Percentiles rank a stretch among this genome's conserved stretches.
These are phyloP conservation scores for Pachyrhizus erosus DNA, from an alignment of 306 rosid genomes.

Conservation along the genomic window DNA sequence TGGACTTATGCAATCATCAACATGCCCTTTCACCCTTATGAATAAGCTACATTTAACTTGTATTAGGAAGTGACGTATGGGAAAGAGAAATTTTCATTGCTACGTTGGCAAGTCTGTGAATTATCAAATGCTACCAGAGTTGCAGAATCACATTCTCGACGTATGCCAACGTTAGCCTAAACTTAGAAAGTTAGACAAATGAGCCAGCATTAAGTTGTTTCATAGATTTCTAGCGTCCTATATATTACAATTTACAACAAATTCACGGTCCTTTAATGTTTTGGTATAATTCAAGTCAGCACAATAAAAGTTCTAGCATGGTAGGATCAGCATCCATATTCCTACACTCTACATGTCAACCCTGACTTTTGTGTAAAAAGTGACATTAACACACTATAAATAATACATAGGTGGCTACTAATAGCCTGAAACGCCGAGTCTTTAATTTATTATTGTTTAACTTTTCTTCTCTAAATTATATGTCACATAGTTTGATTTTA, in stretches of 20 bases:
- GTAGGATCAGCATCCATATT: slow-evolving; percentile 29
- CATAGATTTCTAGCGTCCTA: not conserved
- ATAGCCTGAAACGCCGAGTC: not conserved
- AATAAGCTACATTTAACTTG: not conserved
- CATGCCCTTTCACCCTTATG: not conserved
- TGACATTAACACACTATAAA: not conserved
- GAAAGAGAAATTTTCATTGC: not conserved
- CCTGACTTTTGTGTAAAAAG: slow-evolving; percentile 11
- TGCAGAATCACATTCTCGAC: not conserved
- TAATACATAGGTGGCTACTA: slow-evolving; percentile 1
- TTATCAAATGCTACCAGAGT: not conserved
- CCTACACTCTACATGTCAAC: slow-evolving; percentile 1
- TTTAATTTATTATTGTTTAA: not conserved
- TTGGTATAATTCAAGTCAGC: slow-evolving; percentile 8
- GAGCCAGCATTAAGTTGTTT: not conserved
- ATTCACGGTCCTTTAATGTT: not conserved
- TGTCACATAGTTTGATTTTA: not conserved
- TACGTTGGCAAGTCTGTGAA: not conserved
- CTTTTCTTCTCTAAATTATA: slow-evolving; percentile 3
- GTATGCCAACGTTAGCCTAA: not conserved
- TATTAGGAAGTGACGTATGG: not conserved
- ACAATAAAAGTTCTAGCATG: slow-evolving; percentile 1
- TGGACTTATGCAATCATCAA: not conserved
- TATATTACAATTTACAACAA: not conserved
- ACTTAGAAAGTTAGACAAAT: not conserved